Evolutionary conservation across 306 rosid genomes (phyloP).

Genomic region (Citrullus mucosospermus): DNA sequence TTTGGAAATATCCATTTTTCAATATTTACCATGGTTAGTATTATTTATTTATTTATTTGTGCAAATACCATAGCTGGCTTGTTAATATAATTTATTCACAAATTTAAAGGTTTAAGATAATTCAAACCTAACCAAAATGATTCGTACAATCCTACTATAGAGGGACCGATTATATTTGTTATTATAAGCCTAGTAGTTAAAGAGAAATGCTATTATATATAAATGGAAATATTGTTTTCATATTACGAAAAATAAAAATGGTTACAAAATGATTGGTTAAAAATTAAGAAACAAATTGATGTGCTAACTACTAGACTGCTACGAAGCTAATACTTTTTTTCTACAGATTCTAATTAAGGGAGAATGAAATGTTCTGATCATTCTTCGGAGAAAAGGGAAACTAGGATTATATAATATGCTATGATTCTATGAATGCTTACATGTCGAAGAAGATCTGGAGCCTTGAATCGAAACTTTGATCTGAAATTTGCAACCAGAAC

Average conservation of each 20-base stretch:
- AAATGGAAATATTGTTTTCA: background rate
- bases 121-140: too few species aligned
- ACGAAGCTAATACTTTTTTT: background rate
- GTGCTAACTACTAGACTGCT: background rate
- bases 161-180: too few species aligned
- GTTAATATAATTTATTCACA: too few species aligned
- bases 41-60: too few species aligned
- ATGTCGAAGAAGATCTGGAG: constrained; percentile 99
- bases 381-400: background rate
- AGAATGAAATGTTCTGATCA: background rate
- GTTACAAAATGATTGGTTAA: background rate
- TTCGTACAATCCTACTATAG: too few species aligned
- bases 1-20: background rate
- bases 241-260: background rate
- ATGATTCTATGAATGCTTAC: constrained; percentile 23
- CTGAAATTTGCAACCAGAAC: constrained; percentile 79
- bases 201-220: background rate
- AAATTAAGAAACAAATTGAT: background rate
- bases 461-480: constrained; percentile 91
- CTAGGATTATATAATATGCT: background rate
- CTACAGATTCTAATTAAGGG: background rate
- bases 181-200: background rate
- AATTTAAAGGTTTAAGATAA: too few species aligned
- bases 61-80: too few species aligned
- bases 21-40: too few species aligned